phyloP scores from a whole-genome alignment of 1,139 yeast species.

The Saccharomycopsis hybrid region DNA sequence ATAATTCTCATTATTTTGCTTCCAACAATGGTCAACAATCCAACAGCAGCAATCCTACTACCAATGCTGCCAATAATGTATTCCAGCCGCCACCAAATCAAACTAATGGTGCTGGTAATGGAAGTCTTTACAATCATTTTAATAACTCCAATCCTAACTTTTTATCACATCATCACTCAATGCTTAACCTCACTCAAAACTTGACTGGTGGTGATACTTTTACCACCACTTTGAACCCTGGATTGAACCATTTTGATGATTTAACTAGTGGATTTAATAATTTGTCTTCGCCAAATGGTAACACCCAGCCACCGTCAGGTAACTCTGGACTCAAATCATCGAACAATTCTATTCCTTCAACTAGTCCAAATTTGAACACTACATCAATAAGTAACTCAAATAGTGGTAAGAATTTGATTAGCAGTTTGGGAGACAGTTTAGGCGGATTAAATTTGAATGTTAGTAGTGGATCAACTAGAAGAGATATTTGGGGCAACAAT shows the following conservation, averaged over 20 bases:
- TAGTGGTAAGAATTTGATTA: conserved; percentile 13
- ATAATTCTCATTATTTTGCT: neutral
- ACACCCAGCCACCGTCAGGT: no score
- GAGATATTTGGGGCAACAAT: conserved; percentile 20
- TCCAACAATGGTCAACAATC: neutral
- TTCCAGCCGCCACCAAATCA: conserved; percentile 5
- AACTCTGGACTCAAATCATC: conserved; percentile 2
- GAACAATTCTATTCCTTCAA: conserved; percentile 4
- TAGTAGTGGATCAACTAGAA: neutral
- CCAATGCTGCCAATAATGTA: neutral
- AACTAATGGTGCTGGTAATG: no score
- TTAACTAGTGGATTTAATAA: conserved; percentile 2
- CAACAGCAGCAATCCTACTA: neutral
- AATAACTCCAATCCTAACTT: conserved; percentile 21
- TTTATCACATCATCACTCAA: conserved; percentile 12
- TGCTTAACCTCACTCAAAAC: conserved; percentile 18
- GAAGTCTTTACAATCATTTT: conserved; percentile 18
- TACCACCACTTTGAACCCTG: conserved; percentile 8
- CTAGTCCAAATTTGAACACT: conserved; percentile 11
- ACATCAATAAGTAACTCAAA: neutral
- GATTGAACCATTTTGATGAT: conserved; percentile 3
- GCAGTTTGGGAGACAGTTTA: conserved; percentile 17
- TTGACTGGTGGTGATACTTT: conserved; percentile 21
- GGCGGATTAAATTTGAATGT: conserved; percentile 15
- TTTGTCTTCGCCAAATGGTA: neutral